phyloP scores from a whole-genome alignment of 805 yeast genomes.

The Saccharomycopsis fodiens region DNA sequence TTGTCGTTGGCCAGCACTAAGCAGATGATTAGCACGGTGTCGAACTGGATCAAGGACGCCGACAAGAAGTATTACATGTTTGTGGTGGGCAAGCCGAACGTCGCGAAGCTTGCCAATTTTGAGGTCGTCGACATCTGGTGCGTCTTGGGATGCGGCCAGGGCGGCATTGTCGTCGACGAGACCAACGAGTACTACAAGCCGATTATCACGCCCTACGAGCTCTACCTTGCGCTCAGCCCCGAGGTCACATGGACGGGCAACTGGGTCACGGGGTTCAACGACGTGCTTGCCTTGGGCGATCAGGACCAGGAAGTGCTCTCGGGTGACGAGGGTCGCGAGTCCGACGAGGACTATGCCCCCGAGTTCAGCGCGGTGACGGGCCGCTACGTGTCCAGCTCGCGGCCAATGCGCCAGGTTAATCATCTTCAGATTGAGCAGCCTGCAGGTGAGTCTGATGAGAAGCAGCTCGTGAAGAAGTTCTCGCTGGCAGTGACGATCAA shows the following conservation, averaged over 20 bases:
- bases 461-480: constrained; percentile 46
- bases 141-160: constrained; percentile 87
- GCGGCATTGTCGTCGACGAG: constrained; percentile 81
- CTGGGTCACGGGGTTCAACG: constrained; percentile 80
- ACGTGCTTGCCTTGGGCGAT: constrained; percentile 33
- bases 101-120: constrained; percentile 92
- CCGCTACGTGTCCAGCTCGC: constrained; percentile 52
- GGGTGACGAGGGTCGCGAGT: constrained; percentile 23
- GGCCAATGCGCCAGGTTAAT: constrained; percentile 63
- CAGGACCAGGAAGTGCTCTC: constrained; percentile 21
- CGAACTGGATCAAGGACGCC: constrained; percentile 54
- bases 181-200: constrained; percentile 81
- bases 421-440: constrained; percentile 52
- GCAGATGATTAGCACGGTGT: constrained; percentile 53
- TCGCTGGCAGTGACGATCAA: constrained; percentile 56
- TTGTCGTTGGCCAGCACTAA: constrained; percentile 72
- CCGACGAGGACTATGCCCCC: constrained; percentile 56
- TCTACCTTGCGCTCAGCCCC: constrained; percentile 68
- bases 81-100: constrained; percentile 97
- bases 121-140: constrained; percentile 95
- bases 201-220: constrained; percentile 88
- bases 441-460: constrained; percentile 22
- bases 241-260: constrained; percentile 87
- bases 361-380: constrained; percentile 89
- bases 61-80: constrained; percentile 90